phyloP scores from a whole-genome alignment of 2,329 filamentous ascomycete species.

The Colletotrichum somersetense region DNA sequence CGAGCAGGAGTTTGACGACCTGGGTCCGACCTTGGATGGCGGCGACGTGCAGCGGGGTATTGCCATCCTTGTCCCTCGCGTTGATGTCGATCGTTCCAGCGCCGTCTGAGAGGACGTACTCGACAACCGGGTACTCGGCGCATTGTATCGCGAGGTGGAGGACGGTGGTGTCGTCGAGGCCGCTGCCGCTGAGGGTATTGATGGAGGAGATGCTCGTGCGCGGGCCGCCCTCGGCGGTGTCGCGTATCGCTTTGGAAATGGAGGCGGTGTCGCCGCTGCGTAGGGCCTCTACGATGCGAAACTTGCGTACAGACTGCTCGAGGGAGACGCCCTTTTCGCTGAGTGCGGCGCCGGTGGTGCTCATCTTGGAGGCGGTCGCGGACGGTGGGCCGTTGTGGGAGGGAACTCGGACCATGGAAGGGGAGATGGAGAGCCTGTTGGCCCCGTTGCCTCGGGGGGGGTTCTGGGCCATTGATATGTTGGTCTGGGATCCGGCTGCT shows the following conservation, averaged over 20 bases:
- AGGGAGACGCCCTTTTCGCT: slow-evolving; percentile 70
- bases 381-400: slow-evolving; percentile 50
- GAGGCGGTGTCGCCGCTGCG: slow-evolving; percentile 90
- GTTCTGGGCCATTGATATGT: slow-evolving; percentile 53
- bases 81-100: slow-evolving; percentile 82
- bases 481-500: slow-evolving; percentile 48
- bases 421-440: slow-evolving; percentile 61
- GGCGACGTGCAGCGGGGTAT: slow-evolving; percentile 91
- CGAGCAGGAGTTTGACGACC: slow-evolving; percentile 86
- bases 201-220: slow-evolving; percentile 70
- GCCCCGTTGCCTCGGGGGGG: slow-evolving; percentile 57
- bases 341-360: slow-evolving; percentile 31
- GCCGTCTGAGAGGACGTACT: slow-evolving; percentile 89
- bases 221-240: slow-evolving; percentile 66
- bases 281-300: slow-evolving; percentile 92
- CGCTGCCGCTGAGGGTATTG: slow-evolving; percentile 55
- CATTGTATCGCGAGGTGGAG: slow-evolving; percentile 96
- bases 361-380: slow-evolving; percentile 39
- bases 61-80: slow-evolving; percentile 91
- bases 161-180: slow-evolving; percentile 86
- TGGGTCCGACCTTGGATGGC: slow-evolving; percentile 83
- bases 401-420: slow-evolving; percentile 56
- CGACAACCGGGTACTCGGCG: slow-evolving; percentile 90
- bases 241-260: slow-evolving; percentile 87
- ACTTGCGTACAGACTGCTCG: slow-evolving; percentile 94